Percentiles rank a stretch among this genome's conserved stretches.
Conservation (phyloP, 2,329 filamentous ascomycete genomes). For the Diaporthe ampelina region DNA sequence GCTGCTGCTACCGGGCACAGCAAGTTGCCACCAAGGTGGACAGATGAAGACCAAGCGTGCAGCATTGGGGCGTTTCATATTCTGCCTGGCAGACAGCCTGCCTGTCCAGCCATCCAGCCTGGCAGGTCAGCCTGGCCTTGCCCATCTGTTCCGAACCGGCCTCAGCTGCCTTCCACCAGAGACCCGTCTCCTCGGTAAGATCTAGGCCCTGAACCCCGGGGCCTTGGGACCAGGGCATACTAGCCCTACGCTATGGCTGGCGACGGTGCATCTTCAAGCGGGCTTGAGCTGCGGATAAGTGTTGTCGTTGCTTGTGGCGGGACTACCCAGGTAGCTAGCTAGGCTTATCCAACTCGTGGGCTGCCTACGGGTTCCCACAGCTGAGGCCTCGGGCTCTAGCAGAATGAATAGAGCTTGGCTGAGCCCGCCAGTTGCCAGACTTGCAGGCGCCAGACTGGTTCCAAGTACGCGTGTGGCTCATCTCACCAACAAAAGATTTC, state of each 20-base stretch:
- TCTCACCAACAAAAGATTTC: constrained; percentile 9
- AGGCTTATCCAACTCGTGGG: not conserved
- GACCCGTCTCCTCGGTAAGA: constrained; percentile 24
- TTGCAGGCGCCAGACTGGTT: not conserved
- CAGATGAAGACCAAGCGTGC: not conserved
- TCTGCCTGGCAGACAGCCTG: constrained; percentile 8
- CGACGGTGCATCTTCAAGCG: not conserved
- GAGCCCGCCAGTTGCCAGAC: not conserved
- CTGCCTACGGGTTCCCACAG: not conserved
- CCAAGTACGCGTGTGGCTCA: not conserved
- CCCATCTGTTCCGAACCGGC: constrained; percentile 4
- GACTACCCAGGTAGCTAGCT: not conserved
- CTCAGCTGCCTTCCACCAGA: constrained; percentile 16
- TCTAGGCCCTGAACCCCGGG: constrained; percentile 4
- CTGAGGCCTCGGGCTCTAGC: not conserved
- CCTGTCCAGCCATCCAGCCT: not conserved
- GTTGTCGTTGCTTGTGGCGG: not conserved
- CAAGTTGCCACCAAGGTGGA: constrained; percentile 23
- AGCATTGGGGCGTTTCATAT: constrained; percentile 23
- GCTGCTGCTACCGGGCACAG: not conserved
- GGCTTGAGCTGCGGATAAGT: not conserved
- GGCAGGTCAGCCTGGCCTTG: constrained; percentile 5
- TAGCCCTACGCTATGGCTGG: not conserved
- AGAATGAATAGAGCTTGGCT: not conserved
- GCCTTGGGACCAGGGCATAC: not conserved